Base-by-base conservation (phyloP, 768 basidiomycete genomes). In the Tylopilus felleus region DNA sequence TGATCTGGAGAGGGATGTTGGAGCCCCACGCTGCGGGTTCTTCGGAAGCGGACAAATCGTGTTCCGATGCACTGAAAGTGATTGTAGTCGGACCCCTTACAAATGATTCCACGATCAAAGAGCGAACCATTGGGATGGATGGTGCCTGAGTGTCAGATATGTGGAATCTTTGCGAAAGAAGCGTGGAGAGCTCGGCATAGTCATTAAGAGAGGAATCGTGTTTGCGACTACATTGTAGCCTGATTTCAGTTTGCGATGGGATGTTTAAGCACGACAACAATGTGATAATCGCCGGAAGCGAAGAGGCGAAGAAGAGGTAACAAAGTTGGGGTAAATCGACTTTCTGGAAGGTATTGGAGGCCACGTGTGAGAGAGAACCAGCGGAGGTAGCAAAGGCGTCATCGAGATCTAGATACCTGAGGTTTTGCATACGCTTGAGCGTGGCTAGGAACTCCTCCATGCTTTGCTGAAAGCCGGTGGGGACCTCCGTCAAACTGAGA, bases 361-460 rank as follows among this genome's bases (percentile, higher is more conserved):
- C 14, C 1, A 4, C 0, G 12, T 25, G 38, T 4, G 44, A 19
- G 35, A 38, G 22, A 38, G 35, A n/a, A 4, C 14, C 8, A 1
- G 12, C 4, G 5, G 49, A 21, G 9, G 38, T 59, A 8, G 71
- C 65, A 8, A 76, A 60, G 17, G 64, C 61, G 48, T 67, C 40
- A 12, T 0, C 12, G 31, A 33, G 31, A 14, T 33, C 12, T 13
- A 78, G 66, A 16, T 59, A 56, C 45, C 63, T 65, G 3, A 77
- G 62, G 38, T 55, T 14, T 8, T 70, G 73, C 71, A 74, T 74
- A 35, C 63, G 54, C 16, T 60, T 47, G 4, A 79, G 65, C 9
- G 63, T 63, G 19, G 64, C 52, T 8, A 74, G 48, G n/a, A 80
- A 58, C 31, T 73, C 67, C 7, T 45, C 47, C 22, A 62, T 60